Evolutionary conservation across 768 basidiomycete genomes (phyloP).

Genomic region (Wakefieldia striispora): DNA sequence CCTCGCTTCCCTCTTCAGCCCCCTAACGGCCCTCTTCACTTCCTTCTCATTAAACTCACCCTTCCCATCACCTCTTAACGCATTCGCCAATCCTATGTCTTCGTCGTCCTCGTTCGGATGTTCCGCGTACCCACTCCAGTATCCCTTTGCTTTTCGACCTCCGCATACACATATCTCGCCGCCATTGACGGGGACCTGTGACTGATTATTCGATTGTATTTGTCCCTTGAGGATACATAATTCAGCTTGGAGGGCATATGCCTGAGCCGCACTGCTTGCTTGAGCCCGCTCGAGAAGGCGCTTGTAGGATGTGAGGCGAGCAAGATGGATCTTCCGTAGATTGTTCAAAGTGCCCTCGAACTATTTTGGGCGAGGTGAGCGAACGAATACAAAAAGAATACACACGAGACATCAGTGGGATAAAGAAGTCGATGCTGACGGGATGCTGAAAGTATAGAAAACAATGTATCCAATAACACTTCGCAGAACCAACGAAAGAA

Average conservation of each 20-base stretch:
- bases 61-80: constrained; percentile 44
- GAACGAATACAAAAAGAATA: neutral
- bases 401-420: neutral
- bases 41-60: constrained; percentile 71
- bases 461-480: neutral
- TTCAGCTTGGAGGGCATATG: constrained; percentile 85
- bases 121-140: constrained; percentile 73
- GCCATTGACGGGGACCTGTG: constrained; percentile 11
- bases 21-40: constrained; percentile 61
- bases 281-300: constrained; percentile 80
- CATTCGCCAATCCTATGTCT: constrained; percentile 42
- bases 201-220: constrained; percentile 19
- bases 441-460: neutral
- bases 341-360: constrained; percentile 43
- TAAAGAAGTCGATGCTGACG: neutral
- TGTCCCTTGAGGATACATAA: constrained; percentile 60
- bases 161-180: constrained; percentile 52
- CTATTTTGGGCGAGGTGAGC: constrained; percentile 27
- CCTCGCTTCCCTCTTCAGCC: constrained; percentile 61
- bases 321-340: constrained; percentile 41
- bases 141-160: constrained; percentile 58
- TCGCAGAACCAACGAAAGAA: neutral
- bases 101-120: constrained; percentile 45
- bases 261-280: constrained; percentile 72
- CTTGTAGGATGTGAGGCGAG: constrained; percentile 71